Base-by-base conservation (phyloP, 202 grass and related monocot species). In the Eragrostis tef region DNA sequence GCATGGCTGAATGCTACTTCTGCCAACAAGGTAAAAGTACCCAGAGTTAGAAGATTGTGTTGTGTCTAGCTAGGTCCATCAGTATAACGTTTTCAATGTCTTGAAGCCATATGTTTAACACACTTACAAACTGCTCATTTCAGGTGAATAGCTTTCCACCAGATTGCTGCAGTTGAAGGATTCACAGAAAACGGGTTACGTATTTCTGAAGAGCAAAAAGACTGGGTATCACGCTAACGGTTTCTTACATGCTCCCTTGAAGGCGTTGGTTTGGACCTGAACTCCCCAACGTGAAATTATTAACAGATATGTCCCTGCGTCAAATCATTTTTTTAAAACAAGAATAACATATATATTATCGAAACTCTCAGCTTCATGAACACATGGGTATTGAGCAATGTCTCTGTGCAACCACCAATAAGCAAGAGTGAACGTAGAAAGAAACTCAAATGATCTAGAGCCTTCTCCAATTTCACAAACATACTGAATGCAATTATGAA, bases 291-390 rank as follows among this genome's bases (percentile, higher is more conserved):
- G 86, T 88, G 70, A 98, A 98, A 63, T 91, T 91, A 80, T 98
- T 98, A 73, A 86, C 86, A 51, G 95, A 98, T 81, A 94, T 83
- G 67, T 98, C 95, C 75, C 95, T 98, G 87, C 80, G 88, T 81
- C 61, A 65, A 25, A 60, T 77, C 21, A 22, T 60, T 85, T 63
- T 29, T 11, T 66, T 26, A 64, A 81, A 11, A 47, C 22, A 64
- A 64, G 58, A 25, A 42, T 78, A 50, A 36, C 24, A 82, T 6
- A 66, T 54, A 49, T 42, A 48, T 10, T 50, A 22, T 60, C 15
- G 4, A 16, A 41, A 68, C 7, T 57, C 64, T 67, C 11, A n/a
- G 34, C 41, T 79, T 66, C 60, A 66, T 24, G 20, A 19, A 54
- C 48, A 56, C 43, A 27, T 9, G 9, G 36, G 10, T 69, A 69